Base-by-base conservation (phyloP, 306 rosid genomes). In the Albizia julibrissin region DNA sequence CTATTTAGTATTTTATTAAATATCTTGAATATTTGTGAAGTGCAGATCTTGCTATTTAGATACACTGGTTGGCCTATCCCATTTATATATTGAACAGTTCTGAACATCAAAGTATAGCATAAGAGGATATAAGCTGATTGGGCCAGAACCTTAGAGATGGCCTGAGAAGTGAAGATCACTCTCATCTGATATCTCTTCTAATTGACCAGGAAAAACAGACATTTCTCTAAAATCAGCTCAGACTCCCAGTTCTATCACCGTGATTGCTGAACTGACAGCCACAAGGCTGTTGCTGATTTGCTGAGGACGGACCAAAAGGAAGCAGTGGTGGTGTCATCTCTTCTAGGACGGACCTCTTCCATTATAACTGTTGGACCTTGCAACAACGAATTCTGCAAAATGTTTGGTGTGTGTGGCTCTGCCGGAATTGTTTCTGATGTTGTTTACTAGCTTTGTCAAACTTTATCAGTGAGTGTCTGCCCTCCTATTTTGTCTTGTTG, bases 391-490 rank as follows among this genome's bases (percentile, higher is more conserved):
- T 22, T 24, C 40, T 59, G 5, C 18, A 22, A 42, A 19, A 76
- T 76, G 90, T 78, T 84, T 61, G 84, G 86, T 40, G 59, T 81
- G 46, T 40, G 75, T 3, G 64, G 40, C 65, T 77, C 82, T 4
- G 43, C 75, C 0, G 78, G 86, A 68, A 15, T 69, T 2, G 71
- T 80, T 68, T 84, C 90, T 8, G 82, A 89, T 18, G 39, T 81
- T 19, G 79, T 85, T 78, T 84, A 39, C 67, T 81, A 80, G 70
- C 84, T 91, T 68, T 87, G 87, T 14, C 89, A 81, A 85, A 84
- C 78, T 67, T 75, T 91, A 43, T 62, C 86, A 13, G 94, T 91
- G 39, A 84, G 87, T 85, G 52, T 50, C 26, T 56, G 33, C 15
- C 33, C 33, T 42, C 46, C 79, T 7, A 2, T 46, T n/a, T 59